These are phyloP conservation scores for Gossypium anomalum DNA, from an alignment of 345 rosid genomes.

Conservation along the genomic window DNA sequence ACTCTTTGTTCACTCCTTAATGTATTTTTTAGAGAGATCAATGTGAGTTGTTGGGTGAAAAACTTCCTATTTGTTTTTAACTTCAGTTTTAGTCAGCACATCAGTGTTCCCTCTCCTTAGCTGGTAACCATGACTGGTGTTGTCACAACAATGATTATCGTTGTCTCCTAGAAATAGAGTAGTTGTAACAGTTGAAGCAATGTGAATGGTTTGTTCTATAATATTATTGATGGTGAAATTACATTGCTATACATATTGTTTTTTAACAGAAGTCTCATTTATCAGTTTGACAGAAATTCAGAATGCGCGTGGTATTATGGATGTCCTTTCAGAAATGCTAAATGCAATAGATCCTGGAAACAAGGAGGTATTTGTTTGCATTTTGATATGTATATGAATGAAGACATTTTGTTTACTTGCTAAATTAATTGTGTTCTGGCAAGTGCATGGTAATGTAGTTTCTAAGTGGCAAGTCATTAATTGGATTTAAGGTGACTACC, in stretches of 20 bases:
- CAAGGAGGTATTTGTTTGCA: constrained; percentile 59
- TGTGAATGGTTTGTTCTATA: neutral
- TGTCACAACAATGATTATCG: neutral
- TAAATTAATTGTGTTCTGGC: neutral
- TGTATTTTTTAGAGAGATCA: neutral
- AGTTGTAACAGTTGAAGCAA: constrained; percentile 8
- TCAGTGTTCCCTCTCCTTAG: neutral
- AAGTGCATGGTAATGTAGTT: neutral
- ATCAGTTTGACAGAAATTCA: constrained; percentile 92
- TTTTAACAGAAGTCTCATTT: constrained; percentile 31
- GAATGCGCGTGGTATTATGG: constrained; percentile 97
- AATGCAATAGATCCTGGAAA: constrained; percentile 86
- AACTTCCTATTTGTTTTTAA: neutral
- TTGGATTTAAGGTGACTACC: neutral
- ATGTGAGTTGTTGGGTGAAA: neutral
- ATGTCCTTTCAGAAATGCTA: constrained; percentile 96
- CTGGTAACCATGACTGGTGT: neutral
- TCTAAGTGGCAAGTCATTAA: neutral
- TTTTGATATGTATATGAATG: neutral
- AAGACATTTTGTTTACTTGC: neutral
- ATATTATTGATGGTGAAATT: constrained; percentile 7
- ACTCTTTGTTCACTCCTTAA: neutral
- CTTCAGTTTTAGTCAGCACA: neutral
- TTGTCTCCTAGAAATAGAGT: neutral
- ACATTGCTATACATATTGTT: constrained; percentile 6